Base-by-base conservation (phyloP, 192 early-diverging fungal genomes). In the Rhizophagus prolifer region DNA sequence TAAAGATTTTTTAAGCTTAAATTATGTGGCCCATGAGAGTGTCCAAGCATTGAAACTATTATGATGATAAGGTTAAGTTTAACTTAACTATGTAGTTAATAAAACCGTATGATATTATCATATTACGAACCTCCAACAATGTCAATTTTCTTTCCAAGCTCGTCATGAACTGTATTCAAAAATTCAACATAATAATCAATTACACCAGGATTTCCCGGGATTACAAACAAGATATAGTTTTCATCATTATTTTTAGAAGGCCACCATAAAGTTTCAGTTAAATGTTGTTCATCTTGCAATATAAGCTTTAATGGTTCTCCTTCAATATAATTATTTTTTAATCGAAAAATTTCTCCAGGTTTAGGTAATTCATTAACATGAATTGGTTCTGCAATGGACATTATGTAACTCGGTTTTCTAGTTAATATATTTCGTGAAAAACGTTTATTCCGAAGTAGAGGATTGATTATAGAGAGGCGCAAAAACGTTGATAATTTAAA, bases 101-200 rank as follows among this genome's bases (percentile, higher is more conserved):
- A 28, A 58, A 54, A 23, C 34, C 50, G 0, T 14, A 16, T 14
- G 30, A 25, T 13, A 14, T 26, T 38, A 23, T n/a, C n/a, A 38
- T 8, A n/a, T 30, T 50, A 34, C 38, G 10, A 70, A 88, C 87
- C 89, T 68, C 89, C 91, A 72, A 89, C 76, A 16, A 93, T 89
- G 58, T 93, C 91, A 44, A 93, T 73, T 28, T 76, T 79, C 28
- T 78, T 79, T 34, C 79, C 63, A 58, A 83, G 82, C 50, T 83
- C 61, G 12, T 83, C 76, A 77, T 91, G 89, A 65, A 92, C 82
- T 0, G 79, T 77, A 25, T 87, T 74, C 72, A 91, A 87, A 78
- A 95, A 96, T n/a, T 82, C 81, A 25, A 84, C 87, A 77, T 96
- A 96, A 77, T 94, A 94, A 65, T 95, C 92, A 30, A 92, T 85